phyloP scores from a whole-genome alignment of 257 asterid species.

The Primulina huaijiensis region DNA sequence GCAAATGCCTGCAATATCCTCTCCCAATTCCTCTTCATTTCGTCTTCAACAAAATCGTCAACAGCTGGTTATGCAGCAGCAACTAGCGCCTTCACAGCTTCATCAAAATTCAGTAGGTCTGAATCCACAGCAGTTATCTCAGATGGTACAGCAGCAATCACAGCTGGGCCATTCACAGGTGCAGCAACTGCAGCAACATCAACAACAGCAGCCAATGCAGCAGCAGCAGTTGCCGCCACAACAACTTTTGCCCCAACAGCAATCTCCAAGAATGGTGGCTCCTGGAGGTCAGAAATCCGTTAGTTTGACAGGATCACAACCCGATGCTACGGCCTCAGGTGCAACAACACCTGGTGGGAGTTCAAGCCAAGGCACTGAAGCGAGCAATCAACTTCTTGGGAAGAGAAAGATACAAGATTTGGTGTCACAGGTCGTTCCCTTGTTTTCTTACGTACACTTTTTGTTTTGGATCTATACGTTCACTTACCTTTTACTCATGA shows the following conservation, averaged over 20 bases:
- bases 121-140: conserved; percentile 72
- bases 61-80: conserved; percentile 60
- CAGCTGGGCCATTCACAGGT: conserved; percentile 54
- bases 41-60: conserved; percentile 65
- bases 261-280: conserved; percentile 60
- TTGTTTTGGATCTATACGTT: neutral
- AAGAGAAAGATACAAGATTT: conserved; percentile 89
- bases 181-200: conserved; percentile 39
- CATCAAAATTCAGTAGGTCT: conserved; percentile 60
- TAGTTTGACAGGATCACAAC: conserved; percentile 91
- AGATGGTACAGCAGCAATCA: conserved; percentile 69
- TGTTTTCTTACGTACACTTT: conserved; percentile 2
- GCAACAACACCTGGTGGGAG: conserved; percentile 88
- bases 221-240: conserved; percentile 43
- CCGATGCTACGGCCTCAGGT: conserved; percentile 89
- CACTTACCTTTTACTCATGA: too few species aligned
- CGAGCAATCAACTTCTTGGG: conserved; percentile 83
- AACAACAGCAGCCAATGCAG: conserved; percentile 28
- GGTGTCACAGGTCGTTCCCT: conserved; percentile 65
- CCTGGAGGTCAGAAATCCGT: conserved; percentile 73
- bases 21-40: conserved; percentile 64
- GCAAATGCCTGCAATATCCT: conserved; percentile 64
- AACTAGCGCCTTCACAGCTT: conserved; percentile 53
- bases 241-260: conserved; percentile 56
- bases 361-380: conserved; percentile 92